A percentile compares a stretch with the other conserved stretches of the same genome.
Conservation (phyloP, 108 stramenopile species). For the Pseudonitzschia multiseries region DNA sequence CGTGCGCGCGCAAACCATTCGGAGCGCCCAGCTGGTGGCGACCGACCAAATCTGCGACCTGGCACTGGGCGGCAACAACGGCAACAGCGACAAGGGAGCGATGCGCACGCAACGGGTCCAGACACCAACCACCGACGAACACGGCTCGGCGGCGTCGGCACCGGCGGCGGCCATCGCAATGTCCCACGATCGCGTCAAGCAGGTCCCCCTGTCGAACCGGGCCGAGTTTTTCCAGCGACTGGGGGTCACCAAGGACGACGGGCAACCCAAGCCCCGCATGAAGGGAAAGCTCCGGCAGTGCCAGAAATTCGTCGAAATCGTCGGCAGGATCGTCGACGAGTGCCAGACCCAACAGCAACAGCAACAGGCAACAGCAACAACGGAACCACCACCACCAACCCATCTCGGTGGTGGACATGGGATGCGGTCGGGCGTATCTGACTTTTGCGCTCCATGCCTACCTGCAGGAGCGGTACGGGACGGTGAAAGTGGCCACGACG, state of each 20-base stretch:
- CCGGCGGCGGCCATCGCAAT: constrained; percentile 6
- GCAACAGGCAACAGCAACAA: too few relatives aligned
- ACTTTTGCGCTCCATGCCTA: constrained; percentile 83
- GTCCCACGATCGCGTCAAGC: constrained; percentile 59
- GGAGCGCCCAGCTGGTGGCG: constrained; percentile 52
- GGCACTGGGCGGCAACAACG: background rate
- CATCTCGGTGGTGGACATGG: constrained; percentile 75
- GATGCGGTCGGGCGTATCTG: constrained; percentile 71
- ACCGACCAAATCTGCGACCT: constrained; percentile 37
- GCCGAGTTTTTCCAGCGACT: constrained; percentile 59
- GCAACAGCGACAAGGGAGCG: background rate
- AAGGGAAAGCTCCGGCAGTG: constrained; percentile 60
- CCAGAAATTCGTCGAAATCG: constrained; percentile 87
- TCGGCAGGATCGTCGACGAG: constrained; percentile 39
- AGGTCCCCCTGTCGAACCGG: constrained; percentile 51
- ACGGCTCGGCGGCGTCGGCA: background rate
- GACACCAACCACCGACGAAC: constrained; percentile 20
- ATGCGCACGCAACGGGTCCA: background rate
- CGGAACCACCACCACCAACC: too few relatives aligned
- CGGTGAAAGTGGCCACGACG: constrained; percentile 41
- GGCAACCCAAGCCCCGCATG: constrained; percentile 61
- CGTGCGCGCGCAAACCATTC: constrained; percentile 23
- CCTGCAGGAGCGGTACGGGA: constrained; percentile 42
- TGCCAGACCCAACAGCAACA: background rate
- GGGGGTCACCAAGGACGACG: constrained; percentile 61